These are phyloP conservation scores for Chaetomium strumarium DNA, from an alignment of 2,329 filamentous ascomycete genomes.

Conservation along the genomic window DNA sequence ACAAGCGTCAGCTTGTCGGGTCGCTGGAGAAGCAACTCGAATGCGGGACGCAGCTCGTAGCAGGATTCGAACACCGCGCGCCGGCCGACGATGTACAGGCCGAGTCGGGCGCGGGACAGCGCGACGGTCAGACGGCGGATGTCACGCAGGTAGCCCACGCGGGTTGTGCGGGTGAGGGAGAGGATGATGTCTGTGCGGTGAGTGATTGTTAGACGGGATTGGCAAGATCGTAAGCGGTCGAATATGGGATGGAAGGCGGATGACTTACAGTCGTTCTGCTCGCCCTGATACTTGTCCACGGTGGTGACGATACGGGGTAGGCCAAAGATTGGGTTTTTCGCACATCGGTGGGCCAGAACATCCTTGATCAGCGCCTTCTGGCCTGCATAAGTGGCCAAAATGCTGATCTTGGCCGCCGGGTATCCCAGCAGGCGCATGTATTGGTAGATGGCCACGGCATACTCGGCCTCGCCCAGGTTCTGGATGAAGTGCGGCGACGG, in stretches of 20 bases:
- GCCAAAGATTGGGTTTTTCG: constrained; percentile 77
- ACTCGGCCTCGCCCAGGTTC: constrained; percentile 94
- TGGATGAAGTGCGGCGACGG: constrained; percentile 93
- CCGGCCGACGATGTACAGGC: constrained; percentile 86
- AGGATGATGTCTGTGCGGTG: constrained; percentile 75
- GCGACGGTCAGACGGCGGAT: constrained; percentile 91
- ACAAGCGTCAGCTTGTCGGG: constrained; percentile 76
- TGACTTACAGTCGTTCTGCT: constrained; percentile 93
- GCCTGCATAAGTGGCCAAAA: constrained; percentile 89
- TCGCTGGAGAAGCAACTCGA: constrained; percentile 69
- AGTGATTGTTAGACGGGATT: background rate
- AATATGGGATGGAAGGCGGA: background rate
- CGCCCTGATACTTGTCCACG: constrained; percentile 97
- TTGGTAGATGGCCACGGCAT: constrained; percentile 89
- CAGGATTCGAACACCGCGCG: constrained; percentile 83
- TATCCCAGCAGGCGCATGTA: constrained; percentile 97
- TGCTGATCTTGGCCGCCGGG: constrained; percentile 74
- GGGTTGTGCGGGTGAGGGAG: constrained; percentile 81
- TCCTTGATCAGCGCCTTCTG: constrained; percentile 85
- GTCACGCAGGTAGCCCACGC: constrained; percentile 88
- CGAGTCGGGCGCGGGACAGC: constrained; percentile 83
- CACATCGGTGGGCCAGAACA: constrained; percentile 77
- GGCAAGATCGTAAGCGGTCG: background rate
- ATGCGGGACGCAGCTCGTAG: constrained; percentile 81
- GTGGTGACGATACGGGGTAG: constrained; percentile 86